Base-by-base conservation (phyloP, 257 asterid species). In the Solanum paucissectum region DNA sequence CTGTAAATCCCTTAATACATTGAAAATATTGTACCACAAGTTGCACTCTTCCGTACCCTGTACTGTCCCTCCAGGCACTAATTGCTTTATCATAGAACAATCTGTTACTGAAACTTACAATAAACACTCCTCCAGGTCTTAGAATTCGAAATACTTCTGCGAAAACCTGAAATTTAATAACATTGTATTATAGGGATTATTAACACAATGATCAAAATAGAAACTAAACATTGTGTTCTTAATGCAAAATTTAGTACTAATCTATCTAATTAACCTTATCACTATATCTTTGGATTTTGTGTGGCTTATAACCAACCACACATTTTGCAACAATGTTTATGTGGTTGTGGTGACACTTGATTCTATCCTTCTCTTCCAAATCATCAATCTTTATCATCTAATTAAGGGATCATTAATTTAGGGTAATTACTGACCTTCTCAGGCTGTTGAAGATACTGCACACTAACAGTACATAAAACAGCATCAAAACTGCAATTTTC, bases 371-470 rank as follows among this genome's bases (percentile, higher is more conserved):
- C 11, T 23, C 21, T 40, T 37, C 36, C 36, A 40, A 40, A 14
- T n/a, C 2, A 10, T 27, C 12, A 3, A 37, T 44, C 34, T 34
- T 34, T 87, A 9, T 9, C 38, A 58, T 34, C 79, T 20, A 64
- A 29, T 12, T 18, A 20, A 34, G 16, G 58, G n/a, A n/a, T 5
- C 2, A 13, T 52, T 55, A 55, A 16, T 18, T 3, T 32, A 20
- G 9, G 83, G 36, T 27, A 16, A 32, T 52, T 2, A 44, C 85
- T 77, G 16, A 95, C 98, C 96, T 93, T 94, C 85, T 96, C 98
- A 33, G 98, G 98, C 82, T 95, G 96, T 92, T 96, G 96, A 73
- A 96, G 95, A 87, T 96, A 96, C 90, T 96, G 98, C 42, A 96
- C 98, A 55, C 98, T 96, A 18, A 95, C 98, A 1, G 98, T 93